Evolutionary conservation across 2,329 filamentous ascomycete genomes (phyloP).

Genomic region (Drechslerella stenobrocha): DNA sequence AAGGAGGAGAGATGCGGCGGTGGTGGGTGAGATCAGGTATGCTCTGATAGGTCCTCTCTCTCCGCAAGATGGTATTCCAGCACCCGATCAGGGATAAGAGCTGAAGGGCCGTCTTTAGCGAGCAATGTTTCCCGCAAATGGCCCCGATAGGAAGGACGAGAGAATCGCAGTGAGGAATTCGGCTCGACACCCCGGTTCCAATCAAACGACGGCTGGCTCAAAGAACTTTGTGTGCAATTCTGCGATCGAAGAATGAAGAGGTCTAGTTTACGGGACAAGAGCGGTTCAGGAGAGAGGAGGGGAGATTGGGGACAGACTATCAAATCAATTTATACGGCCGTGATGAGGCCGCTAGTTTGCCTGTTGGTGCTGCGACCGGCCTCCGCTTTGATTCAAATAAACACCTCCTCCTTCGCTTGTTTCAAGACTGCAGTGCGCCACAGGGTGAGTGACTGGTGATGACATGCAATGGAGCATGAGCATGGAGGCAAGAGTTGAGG

Average conservation of each 20-base stretch:
- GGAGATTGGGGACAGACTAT: conserved; percentile 14
- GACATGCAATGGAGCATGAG: neutral
- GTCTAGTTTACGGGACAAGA: too few relatives aligned
- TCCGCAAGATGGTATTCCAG: neutral
- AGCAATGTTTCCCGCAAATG: conserved; percentile 1
- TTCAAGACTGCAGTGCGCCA: conserved; percentile 4
- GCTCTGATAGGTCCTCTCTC: conserved; percentile 20
- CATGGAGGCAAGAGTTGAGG: too few relatives aligned
- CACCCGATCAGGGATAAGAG: conserved; percentile 33
- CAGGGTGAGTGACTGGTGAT: neutral
- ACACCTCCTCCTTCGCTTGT: conserved; percentile 4
- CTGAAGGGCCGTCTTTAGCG: conserved; percentile 37
- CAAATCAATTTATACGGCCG: conserved; percentile 26
- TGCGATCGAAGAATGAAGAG: too few relatives aligned
- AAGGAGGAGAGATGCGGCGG: conserved; percentile 10
- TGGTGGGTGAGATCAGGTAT: conserved; percentile 14
- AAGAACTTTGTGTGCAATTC: too few relatives aligned
- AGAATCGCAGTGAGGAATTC: conserved; percentile 26
- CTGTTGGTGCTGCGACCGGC: conserved; percentile 11
- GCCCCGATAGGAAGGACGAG: neutral
- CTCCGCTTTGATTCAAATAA: conserved; percentile 47
- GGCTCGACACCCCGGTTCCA: conserved; percentile 40
- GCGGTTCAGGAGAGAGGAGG: conserved; percentile 6
- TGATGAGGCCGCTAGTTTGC: conserved; percentile 16
- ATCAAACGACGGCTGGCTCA: too few relatives aligned